phyloP scores from a whole-genome alignment of 2,329 filamentous ascomycete species.

The Fusarium buxicola region DNA sequence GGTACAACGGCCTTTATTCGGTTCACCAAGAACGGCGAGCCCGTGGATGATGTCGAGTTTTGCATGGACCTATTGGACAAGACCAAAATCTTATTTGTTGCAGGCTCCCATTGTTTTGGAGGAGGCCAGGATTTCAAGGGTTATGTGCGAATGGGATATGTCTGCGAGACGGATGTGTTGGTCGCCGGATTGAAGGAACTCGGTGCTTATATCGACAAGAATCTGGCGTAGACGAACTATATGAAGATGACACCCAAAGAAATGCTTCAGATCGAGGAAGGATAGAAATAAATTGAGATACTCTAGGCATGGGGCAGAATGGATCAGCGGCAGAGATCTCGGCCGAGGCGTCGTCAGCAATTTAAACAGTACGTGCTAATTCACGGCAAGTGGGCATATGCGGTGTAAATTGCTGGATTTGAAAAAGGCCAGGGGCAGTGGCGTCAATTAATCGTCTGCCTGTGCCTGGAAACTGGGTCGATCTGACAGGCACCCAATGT shows the following conservation, averaged over 20 bases:
- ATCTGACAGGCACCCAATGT: constrained; percentile 34
- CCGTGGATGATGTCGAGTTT: constrained; percentile 78
- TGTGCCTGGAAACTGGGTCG: constrained; percentile 24
- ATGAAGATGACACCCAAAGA: not conserved
- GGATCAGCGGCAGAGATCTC: constrained; percentile 39
- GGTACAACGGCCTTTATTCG: constrained; percentile 84
- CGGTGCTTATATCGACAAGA: constrained; percentile 52
- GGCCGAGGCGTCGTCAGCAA: constrained; percentile 44
- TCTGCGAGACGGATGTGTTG: constrained; percentile 76
- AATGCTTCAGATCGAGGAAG: not conserved
- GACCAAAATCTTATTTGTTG: constrained; percentile 79
- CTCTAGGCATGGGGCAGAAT: constrained; percentile 10
- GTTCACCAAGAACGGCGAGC: constrained; percentile 69
- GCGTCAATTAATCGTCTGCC: constrained; percentile 17
- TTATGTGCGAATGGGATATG: constrained; percentile 82
- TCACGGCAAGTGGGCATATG: constrained; percentile 33
- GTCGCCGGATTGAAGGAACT: constrained; percentile 70
- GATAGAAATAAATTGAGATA: no score
- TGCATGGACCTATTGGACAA: constrained; percentile 75
- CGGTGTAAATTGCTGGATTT: constrained; percentile 30
- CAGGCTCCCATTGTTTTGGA: constrained; percentile 81
- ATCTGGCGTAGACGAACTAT: constrained; percentile 13
- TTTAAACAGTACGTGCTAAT: constrained; percentile 11
- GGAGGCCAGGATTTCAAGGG: constrained; percentile 73
- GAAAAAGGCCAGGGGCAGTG: constrained; percentile 19